Evolutionary conservation across 1,284 basidiomycete species (phyloP), one percentile per base, ranked within the genome.

Genomic region (Fomes fomentarius): DNA sequence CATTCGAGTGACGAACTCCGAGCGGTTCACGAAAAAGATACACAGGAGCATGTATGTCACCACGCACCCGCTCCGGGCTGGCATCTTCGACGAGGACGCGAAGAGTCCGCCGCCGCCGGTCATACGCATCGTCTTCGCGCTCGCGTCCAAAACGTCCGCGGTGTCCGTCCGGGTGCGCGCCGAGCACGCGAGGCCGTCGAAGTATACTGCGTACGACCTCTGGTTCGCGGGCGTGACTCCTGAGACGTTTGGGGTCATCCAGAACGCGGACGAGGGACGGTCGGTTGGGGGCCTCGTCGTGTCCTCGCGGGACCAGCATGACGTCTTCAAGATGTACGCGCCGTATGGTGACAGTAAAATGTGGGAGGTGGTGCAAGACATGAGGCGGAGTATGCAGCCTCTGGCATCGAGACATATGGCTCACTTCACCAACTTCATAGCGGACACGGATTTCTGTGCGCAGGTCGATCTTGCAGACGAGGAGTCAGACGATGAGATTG

Each of bases 1-100:
- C 14, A 43, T 63, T n/a, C 69, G 70, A 50, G 56, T 58, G 37
- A 73, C 63, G 58, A 71, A 68, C 45, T 60, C 67, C 17, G 24
- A 31, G 37, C 22, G 26, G 19, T 53, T 33, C 38, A 28, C 33
- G n/a, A 35, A 41, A 4, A 44, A 26, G 24, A n/a, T 44, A 11
- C 21, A 38, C 19, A 10, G n/a, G 11, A n/a, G 25, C 24, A n/a
- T 51, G 30, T 44, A 44, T 28, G 19, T 25, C 22, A 19, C 12
- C 10, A 52, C 46, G 50, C 17, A 52, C 28, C 50, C 50, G 17
- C 40, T 39, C 50, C 25, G 2, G 17, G 45, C 35, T 22, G 43
- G 50, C 50, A 10, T 52, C 37, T 52, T 52, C 37, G 43, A 45
- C 21, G 12, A 25, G 12, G 26, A 46, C 35, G 43, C 31, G 14